These are phyloP conservation scores for Leptodontidium sp. DNA, from an alignment of 2,329 filamentous ascomycete species.

Conservation along the genomic window DNA sequence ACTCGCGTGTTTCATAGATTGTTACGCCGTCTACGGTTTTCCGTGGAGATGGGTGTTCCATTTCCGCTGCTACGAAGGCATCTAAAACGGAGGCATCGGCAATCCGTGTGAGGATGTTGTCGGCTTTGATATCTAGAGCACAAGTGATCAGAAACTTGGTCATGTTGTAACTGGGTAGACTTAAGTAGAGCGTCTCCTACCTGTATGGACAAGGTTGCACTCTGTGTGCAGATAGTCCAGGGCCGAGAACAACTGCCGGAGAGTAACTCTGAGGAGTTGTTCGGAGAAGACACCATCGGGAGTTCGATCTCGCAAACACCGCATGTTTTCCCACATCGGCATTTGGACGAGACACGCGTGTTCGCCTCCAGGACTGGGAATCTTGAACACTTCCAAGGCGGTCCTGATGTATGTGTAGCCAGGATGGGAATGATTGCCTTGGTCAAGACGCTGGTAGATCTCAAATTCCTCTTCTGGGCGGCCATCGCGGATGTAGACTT, in stretches of 20 bases:
- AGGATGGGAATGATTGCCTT: slow-evolving; percentile 2
- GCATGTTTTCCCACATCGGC: slow-evolving; percentile 34
- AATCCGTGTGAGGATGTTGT: slow-evolving; percentile 39
- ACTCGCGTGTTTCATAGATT: slow-evolving; percentile 25
- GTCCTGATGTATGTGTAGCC: slow-evolving; percentile 1
- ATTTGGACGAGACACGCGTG: slow-evolving; percentile 40
- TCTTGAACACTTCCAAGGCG: slow-evolving; percentile 41
- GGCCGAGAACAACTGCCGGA: slow-evolving; percentile 32
- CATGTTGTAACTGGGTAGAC: background rate
- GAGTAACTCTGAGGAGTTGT: slow-evolving; percentile 28
- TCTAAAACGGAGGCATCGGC: slow-evolving; percentile 44
- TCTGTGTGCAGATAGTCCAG: slow-evolving; percentile 43
- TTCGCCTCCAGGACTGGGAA: slow-evolving; percentile 35
- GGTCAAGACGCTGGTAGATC: background rate
- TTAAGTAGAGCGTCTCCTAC: slow-evolving; percentile 18
- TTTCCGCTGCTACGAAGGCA: slow-evolving; percentile 40
- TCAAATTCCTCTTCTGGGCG: background rate
- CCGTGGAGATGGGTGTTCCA: slow-evolving; percentile 38
- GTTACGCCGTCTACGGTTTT: slow-evolving; percentile 43
- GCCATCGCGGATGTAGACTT: background rate
- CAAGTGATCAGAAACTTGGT: background rate
- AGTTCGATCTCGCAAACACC: slow-evolving; percentile 25
- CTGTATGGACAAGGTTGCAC: slow-evolving; percentile 40
- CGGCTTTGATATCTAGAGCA: background rate
- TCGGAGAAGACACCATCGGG: background rate